Base-by-base conservation (phyloP, 257 asterid species). In the Fraxinus pennsylvanica region DNA sequence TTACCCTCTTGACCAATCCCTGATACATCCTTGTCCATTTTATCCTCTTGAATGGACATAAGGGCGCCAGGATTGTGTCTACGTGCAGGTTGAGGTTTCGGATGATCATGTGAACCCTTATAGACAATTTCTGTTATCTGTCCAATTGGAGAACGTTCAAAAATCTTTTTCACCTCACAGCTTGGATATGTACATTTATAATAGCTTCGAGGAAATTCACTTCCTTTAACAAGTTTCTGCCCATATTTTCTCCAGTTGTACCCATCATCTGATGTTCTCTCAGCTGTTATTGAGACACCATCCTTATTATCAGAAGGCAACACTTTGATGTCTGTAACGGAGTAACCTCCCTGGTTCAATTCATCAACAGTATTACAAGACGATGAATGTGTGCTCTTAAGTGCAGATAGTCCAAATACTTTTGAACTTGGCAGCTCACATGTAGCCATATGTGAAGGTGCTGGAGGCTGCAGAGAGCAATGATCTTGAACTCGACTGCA, bases 181-280 rank as follows among this genome's bases (percentile, higher is more conserved):
- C 89, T 92, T 69, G 97, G 97, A 83, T 86, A 89, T 8, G 99
- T 94, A 81, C 99, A 94, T 83, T 94, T 94, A 87, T 94, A 94
- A 87, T 94, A 94, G 90, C 97, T 94, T 81, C 99, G 85, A 5
- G 99, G 99, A 83, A 92, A 92, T 80, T 94, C 99, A 81, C 97
- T 92, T 85, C 99, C 99, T 89, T 92, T 94, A 19, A 94, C 99
- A 82, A 92, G 94, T 84, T 94, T 94, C 90, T 94, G 99, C 72
- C 99, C 99, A 85, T 94, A 94, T 89, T 94, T 94, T 79, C 97
- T 89, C 99, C 97, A 94, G 89, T 91, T 94, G 88, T 87, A 94
- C 74, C 96, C 96, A 86, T 94, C 99, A n/a, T 94, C 97, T 10
- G 94, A 88, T 80, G 98, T 90, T 87, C 90, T 91, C n/a, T 95